Base-by-base conservation (phyloP, 805 yeast species). In the Zygosaccharomyces bisporus region DNA sequence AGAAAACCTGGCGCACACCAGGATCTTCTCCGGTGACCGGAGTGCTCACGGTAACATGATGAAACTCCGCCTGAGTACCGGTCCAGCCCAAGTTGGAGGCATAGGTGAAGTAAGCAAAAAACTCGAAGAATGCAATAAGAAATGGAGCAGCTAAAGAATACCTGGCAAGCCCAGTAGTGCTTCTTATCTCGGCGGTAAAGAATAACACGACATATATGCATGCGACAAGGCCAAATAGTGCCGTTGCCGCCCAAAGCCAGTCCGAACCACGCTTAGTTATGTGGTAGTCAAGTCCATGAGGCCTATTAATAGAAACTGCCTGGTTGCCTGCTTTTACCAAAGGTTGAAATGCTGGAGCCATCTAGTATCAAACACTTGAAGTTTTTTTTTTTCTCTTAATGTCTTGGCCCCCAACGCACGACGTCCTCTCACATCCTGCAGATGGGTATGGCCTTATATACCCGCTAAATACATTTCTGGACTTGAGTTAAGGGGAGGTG, bases 231-330 rank as follows among this genome's bases (percentile, higher is more conserved):
- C 49, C 57, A 30, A 56, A 56, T 5, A 56, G 14, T 4, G 76
- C 60, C 55, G 81, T 79, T 10, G 68, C 81, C 1, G 86, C 74
- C 85, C 85, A 81, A 51, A 76, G 69, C 85, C 84, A 81, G 59
- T 76, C 77, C 6, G 84, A 79, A 58, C 87, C 86, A 54, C 75
- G 77, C 10, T 57, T 49, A 9, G 83, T 79, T 25, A 81, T 47
- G 44, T 73, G 74, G 56, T 78, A 72, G 50, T 77, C 83, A 40
- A 72, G 62, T 14, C 60, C 64, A 4, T 66, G 49, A 37, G 73
- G 65, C 6, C 76, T 74, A 52, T 79, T 79, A 42, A 73, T 53
- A 6, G 51, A 43, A 14, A 75, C 55, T 8, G 75, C 79, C 32
- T 70, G 56, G 50, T 73, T 73, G 10, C 61, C 60, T 21, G 49